Evolutionary conservation across 352 stramenopile species (phyloP).

Genomic region (Globisporangium acanthophoron): DNA sequence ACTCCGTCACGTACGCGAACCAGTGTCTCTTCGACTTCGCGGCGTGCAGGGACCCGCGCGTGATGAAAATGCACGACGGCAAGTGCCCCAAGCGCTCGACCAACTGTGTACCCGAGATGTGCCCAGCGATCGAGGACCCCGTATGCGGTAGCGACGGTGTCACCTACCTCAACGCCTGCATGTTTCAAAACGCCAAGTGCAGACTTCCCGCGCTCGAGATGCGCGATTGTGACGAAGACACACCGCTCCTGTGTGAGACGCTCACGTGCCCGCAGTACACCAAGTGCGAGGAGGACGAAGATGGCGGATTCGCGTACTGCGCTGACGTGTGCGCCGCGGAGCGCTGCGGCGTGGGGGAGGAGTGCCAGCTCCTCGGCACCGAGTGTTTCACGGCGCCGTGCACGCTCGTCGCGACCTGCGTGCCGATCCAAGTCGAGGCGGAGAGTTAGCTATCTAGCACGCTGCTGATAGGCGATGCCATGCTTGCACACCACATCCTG

Average conservation of each 20-base stretch:
- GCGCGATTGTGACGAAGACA: slow-evolving; percentile 35
- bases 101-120: slow-evolving; percentile 36
- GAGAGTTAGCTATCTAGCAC: background rate
- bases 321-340: slow-evolving; percentile 45
- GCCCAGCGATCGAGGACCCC: slow-evolving; percentile 21
- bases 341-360: slow-evolving; percentile 36
- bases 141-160: slow-evolving; percentile 28
- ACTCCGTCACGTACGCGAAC: slow-evolving; percentile 61
- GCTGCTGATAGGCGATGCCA: too few species aligned
- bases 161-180: slow-evolving; percentile 32
- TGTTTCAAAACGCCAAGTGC: slow-evolving; percentile 25
- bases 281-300: slow-evolving; percentile 33
- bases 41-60: slow-evolving; percentile 26
- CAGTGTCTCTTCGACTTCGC: slow-evolving; percentile 48
- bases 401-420: slow-evolving; percentile 47
- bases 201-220: slow-evolving; percentile 22
- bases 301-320: slow-evolving; percentile 32
- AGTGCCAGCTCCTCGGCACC: slow-evolving; percentile 34
- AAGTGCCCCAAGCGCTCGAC: slow-evolving; percentile 31
- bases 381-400: slow-evolving; percentile 56
- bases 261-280: slow-evolving; percentile 44
- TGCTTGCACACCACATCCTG: too few species aligned
- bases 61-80: slow-evolving; percentile 31
- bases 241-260: slow-evolving; percentile 31
- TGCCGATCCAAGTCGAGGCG: slow-evolving; percentile 20